Evolutionary conservation across 805 yeast genomes (phyloP).

Genomic region (Ogataea pignaliae): DNA sequence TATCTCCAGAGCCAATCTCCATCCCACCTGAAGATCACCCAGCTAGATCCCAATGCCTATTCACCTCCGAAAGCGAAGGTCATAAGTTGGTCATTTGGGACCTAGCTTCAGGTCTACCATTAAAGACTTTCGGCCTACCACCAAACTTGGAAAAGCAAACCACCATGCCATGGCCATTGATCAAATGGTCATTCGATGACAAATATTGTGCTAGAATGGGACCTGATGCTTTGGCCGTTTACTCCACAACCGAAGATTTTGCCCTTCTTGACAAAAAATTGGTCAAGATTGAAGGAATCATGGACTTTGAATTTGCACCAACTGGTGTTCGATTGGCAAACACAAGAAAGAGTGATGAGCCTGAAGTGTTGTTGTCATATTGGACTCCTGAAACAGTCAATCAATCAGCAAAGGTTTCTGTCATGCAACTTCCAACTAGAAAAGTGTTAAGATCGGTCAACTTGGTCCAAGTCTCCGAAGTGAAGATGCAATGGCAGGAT

Average conservation of each 20-base stretch:
- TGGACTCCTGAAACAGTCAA: constrained; percentile 94
- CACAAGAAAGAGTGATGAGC: constrained; percentile 44
- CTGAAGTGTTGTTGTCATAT: constrained; percentile 71
- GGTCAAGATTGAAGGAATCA: constrained; percentile 75
- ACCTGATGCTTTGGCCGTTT: constrained; percentile 87
- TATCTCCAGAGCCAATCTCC: constrained; percentile 79
- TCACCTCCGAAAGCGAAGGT: constrained; percentile 83
- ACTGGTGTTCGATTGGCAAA: constrained; percentile 67
- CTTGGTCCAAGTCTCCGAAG: constrained; percentile 89
- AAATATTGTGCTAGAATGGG: constrained; percentile 92
- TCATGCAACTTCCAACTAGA: constrained; percentile 83
- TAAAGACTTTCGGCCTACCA: constrained; percentile 87
- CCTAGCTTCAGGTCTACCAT: constrained; percentile 72
- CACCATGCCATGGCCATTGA: constrained; percentile 89
- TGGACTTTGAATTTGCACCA: constrained; percentile 95
- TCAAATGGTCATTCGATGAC: constrained; percentile 93
- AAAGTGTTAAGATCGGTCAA: constrained; percentile 84
- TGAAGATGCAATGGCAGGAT: constrained; percentile 91
- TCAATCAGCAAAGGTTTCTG: constrained; percentile 91
- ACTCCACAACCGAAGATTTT: constrained; percentile 70
- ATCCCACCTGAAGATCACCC: constrained; percentile 64
- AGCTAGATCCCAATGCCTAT: constrained; percentile 69
- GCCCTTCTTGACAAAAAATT: constrained; percentile 81
- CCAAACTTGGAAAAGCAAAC: constrained; percentile 62
- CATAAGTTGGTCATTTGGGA: constrained; percentile 95